Conservation (phyloP, 768 basidiomycete species). For the Trametes elegans region DNA sequence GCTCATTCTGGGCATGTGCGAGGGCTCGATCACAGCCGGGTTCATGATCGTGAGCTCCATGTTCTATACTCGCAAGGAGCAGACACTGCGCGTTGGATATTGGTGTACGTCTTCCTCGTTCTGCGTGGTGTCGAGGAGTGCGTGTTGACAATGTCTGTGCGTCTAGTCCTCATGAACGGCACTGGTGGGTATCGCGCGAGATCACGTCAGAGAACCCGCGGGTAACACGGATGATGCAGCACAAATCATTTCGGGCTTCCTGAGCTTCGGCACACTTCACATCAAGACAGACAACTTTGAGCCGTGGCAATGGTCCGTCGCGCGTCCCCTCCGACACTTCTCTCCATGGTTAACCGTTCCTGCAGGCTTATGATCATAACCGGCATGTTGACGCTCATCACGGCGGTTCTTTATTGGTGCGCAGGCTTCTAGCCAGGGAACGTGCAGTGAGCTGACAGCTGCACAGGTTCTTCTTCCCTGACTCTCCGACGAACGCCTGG, state of each 20-base stretch:
- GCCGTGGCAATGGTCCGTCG: slow-evolving; percentile 68
- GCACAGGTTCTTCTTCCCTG: slow-evolving; percentile 66
- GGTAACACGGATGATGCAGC: slow-evolving; percentile 37
- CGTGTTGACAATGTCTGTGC: neutral
- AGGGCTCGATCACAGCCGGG: slow-evolving; percentile 69
- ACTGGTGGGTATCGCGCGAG: slow-evolving; percentile 41
- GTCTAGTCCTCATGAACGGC: slow-evolving; percentile 70
- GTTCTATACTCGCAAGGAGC: slow-evolving; percentile 75
- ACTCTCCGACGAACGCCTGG: slow-evolving; percentile 73
- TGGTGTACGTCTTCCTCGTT: slow-evolving; percentile 56
- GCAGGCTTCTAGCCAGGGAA: neutral
- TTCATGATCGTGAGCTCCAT: slow-evolving; percentile 76
- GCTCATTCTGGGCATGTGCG: slow-evolving; percentile 68
- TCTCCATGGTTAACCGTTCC: neutral
- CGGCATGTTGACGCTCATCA: slow-evolving; percentile 54
- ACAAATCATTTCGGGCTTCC: slow-evolving; percentile 68
- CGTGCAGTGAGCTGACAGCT: neutral
- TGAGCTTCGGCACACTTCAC: slow-evolving; percentile 64
- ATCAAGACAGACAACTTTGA: slow-evolving; percentile 55
- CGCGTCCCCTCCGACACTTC: neutral
- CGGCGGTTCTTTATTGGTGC: slow-evolving; percentile 53
- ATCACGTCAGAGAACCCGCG: neutral
- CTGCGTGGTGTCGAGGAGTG: neutral
- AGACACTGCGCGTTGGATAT: slow-evolving; percentile 67
- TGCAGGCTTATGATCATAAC: slow-evolving; percentile 69